Evolutionary conservation across 495 filamentous ascomycete genomes (phyloP).

Genomic region (Podospora fimiseda): DNA sequence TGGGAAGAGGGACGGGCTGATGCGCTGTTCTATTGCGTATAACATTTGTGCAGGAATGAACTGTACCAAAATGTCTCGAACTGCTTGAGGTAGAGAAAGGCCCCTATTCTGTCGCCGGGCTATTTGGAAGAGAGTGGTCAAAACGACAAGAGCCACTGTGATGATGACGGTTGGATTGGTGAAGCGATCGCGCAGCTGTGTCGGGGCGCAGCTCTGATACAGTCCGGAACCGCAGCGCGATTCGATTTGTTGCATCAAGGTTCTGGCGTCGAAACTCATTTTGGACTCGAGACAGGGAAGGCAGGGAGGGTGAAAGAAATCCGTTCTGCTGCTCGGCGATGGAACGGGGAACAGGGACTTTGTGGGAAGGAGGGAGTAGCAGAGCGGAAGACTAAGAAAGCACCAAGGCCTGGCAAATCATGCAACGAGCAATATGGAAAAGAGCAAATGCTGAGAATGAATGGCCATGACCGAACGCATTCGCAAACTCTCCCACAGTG

Average conservation of each 20-base stretch:
- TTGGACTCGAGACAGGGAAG: neutral
- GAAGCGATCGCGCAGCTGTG: conserved; percentile 24
- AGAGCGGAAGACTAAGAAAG: no score
- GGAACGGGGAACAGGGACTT: no score
- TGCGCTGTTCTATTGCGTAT: conserved; percentile 49
- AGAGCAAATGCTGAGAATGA: no score
- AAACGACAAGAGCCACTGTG: conserved; percentile 31
- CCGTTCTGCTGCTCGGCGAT: neutral
- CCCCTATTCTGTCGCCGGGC: conserved; percentile 21
- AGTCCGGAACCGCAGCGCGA: conserved; percentile 13
- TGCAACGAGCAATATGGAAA: neutral
- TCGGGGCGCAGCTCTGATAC: conserved; percentile 15
- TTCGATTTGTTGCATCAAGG: conserved; percentile 21
- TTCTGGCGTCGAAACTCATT: conserved; percentile 25
- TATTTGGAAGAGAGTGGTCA: conserved; percentile 36
- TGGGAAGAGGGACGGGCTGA: conserved; percentile 32
- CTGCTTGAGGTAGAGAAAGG: conserved; percentile 30
- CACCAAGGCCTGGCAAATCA: no score
- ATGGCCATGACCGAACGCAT: neutral
- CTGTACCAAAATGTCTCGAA: conserved; percentile 61
- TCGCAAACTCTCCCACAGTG: no score
- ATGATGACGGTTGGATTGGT: conserved; percentile 32
- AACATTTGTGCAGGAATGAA: conserved; percentile 55
- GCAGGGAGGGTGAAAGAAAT: neutral
- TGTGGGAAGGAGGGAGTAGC: no score